phyloP scores from a whole-genome alignment of 371 early-diverging fungal genomes.

The Zopfochytrium polystomum region DNA sequence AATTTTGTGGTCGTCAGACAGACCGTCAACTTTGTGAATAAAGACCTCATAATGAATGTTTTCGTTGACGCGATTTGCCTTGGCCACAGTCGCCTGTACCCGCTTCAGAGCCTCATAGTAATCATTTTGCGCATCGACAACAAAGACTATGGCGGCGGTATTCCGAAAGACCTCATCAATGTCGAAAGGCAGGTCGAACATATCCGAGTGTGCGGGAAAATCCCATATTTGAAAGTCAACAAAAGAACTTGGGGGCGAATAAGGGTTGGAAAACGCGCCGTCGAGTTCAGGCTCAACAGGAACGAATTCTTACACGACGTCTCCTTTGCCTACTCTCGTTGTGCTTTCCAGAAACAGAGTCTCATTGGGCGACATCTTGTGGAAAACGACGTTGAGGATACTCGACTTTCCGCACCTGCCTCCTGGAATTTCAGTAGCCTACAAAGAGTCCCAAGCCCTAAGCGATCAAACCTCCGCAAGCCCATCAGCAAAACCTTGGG shows the following conservation, averaged over 20 bases:
- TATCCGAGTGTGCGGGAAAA: slow-evolving; percentile 89
- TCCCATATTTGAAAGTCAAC: slow-evolving; percentile 91
- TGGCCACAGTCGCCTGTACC: slow-evolving; percentile 71
- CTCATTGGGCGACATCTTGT: slow-evolving; percentile 88
- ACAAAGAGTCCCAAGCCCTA: neutral
- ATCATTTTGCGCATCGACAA: slow-evolving; percentile 94
- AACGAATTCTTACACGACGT: neutral
- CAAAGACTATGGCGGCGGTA: slow-evolving; percentile 73
- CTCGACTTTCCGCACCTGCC: slow-evolving; percentile 90
- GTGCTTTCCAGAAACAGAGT: slow-evolving; percentile 75
- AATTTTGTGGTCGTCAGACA: slow-evolving; percentile 90
- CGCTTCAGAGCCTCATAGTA: slow-evolving; percentile 74
- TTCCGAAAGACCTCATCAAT: slow-evolving; percentile 60
- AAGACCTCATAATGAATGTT: slow-evolving; percentile 87
- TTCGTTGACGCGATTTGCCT: slow-evolving; percentile 73
- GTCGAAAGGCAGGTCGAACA: slow-evolving; percentile 69
- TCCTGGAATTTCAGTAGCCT: neutral
- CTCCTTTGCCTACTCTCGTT: neutral
- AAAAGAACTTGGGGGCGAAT: slow-evolving; percentile 58
- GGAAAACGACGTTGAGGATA: slow-evolving; percentile 89
- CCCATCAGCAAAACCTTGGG: slow-evolving; percentile 36
- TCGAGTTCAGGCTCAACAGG: neutral
- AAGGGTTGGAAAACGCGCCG: neutral
- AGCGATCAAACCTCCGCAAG: slow-evolving; percentile 17
- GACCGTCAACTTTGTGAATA: slow-evolving; percentile 94